Evolutionary conservation across 805 yeast genomes (phyloP).

Genomic region (Candida broadrunensis): DNA sequence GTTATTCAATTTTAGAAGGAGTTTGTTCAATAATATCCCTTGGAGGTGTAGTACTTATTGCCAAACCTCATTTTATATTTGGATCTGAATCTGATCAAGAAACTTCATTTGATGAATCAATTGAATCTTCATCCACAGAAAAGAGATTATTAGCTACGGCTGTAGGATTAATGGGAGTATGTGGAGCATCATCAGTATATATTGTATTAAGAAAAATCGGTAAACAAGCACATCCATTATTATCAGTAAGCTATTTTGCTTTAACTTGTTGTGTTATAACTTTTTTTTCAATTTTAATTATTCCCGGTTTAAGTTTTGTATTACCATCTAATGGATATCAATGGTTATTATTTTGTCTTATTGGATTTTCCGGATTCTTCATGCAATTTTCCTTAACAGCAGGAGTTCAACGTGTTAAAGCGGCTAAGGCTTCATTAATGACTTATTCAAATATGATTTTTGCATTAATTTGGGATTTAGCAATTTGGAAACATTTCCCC

Average conservation of each 20-base stretch:
- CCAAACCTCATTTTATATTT: conserved; percentile 74
- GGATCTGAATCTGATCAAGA: conserved; percentile 38
- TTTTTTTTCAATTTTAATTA: conserved; percentile 44
- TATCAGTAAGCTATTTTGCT: conserved; percentile 78
- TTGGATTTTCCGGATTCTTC: conserved; percentile 78
- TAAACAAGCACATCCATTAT: conserved; percentile 70
- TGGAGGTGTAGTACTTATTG: conserved; percentile 74
- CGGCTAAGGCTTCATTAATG: conserved; percentile 74
- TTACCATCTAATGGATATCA: conserved; percentile 60
- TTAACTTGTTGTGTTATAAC: conserved; percentile 56
- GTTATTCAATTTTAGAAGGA: conserved; percentile 64
- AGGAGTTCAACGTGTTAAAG: conserved; percentile 78
- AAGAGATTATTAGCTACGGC: conserved; percentile 60
- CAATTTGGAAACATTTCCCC: conserved; percentile 74
- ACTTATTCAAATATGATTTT: conserved; percentile 74
- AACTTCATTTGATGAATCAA: conserved; percentile 27
- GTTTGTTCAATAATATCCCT: conserved; percentile 67
- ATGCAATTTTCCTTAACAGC: conserved; percentile 79
- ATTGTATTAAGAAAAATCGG: conserved; percentile 75
- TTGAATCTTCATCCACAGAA: conserved; percentile 52
- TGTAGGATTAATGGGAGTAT: conserved; percentile 63
- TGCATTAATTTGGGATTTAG: conserved; percentile 72
- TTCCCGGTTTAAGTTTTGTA: conserved; percentile 60
- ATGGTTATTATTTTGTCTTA: conserved; percentile 58
- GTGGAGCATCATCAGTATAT: conserved; percentile 69